A percentile compares a stretch with the other conserved stretches of the same genome.
phyloP scores from a whole-genome alignment of 768 basidiomycete genomes.

The Boletus patriciae region DNA sequence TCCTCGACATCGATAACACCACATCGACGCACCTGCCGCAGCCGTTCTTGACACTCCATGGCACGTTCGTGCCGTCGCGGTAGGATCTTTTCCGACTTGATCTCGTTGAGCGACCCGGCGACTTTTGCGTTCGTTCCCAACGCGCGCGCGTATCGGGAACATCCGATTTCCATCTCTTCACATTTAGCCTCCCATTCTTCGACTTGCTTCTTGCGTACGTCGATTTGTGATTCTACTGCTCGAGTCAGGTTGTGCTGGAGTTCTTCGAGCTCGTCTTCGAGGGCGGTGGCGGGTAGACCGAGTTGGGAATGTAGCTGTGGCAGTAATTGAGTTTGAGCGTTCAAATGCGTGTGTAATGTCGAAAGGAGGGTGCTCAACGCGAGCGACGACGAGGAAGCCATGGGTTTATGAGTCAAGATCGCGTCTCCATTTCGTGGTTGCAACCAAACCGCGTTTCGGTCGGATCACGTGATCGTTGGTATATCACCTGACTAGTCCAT shows the following conservation, averaged over 20 bases:
- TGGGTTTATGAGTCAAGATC: constrained; percentile 13
- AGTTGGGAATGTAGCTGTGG: constrained; percentile 83
- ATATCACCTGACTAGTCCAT: constrained; percentile 20
- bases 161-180: constrained; percentile 58
- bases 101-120: constrained; percentile 61
- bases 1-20: not conserved
- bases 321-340: constrained; percentile 77
- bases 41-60: constrained; percentile 70
- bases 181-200: constrained; percentile 71
- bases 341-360: constrained; percentile 74
- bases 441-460: constrained; percentile 25
- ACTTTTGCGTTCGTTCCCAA: constrained; percentile 72
- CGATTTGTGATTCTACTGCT: constrained; percentile 74
- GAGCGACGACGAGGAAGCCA: constrained; percentile 36
- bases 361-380: constrained; percentile 66
- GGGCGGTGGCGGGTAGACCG: constrained; percentile 73
- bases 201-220: constrained; percentile 69
- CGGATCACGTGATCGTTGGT: constrained; percentile 27
- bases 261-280: constrained; percentile 74
- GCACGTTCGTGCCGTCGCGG: constrained; percentile 71
- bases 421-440: constrained; percentile 16
- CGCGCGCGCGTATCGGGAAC: constrained; percentile 63
- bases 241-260: constrained; percentile 74
- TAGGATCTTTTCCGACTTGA: constrained; percentile 69
- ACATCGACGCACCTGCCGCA: constrained; percentile 63